These are phyloP conservation scores for Escallonia herrerae DNA, from an alignment of 129 eudicot species.

Conservation along the genomic window DNA sequence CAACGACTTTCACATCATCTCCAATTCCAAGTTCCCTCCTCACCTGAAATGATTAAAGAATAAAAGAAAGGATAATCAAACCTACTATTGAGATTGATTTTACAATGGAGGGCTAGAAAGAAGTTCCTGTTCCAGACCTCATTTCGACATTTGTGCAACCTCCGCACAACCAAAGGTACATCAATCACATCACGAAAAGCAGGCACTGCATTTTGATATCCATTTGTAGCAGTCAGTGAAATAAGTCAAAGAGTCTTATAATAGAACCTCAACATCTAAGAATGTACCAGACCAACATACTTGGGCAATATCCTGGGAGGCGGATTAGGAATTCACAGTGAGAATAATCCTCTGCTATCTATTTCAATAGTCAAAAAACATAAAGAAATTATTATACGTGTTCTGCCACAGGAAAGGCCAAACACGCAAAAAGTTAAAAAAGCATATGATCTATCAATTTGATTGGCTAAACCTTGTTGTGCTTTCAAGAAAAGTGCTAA, in stretches of 20 bases:
- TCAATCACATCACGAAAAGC: constrained; percentile 94
- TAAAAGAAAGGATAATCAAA: background rate
- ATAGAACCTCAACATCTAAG: background rate
- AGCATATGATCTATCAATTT: background rate
- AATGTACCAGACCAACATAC: constrained; percentile 39
- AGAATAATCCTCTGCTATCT: constrained; percentile 99
- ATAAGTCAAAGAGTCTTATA: no score
- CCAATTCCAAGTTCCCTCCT: constrained; percentile 77
- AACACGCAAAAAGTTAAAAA: background rate
- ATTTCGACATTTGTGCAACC: constrained; percentile 77
- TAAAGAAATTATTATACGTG: no score
- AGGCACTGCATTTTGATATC: constrained; percentile 60
- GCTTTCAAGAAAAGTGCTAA: background rate
- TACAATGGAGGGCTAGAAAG: background rate
- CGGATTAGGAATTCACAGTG: constrained; percentile 95
- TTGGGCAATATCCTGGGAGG: constrained; percentile 97
- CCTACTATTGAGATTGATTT: background rate
- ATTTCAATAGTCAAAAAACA: constrained; percentile 12
- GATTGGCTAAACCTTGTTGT: background rate
- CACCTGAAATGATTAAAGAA: constrained; percentile 41
- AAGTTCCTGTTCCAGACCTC: constrained; percentile 44
- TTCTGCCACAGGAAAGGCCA: background rate
- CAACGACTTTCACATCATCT: constrained; percentile 79
- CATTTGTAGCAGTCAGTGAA: background rate
- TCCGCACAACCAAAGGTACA: constrained; percentile 94